These are phyloP conservation scores for Pistacia integerrima DNA, from an alignment of 345 rosid genomes.

Conservation along the genomic window DNA sequence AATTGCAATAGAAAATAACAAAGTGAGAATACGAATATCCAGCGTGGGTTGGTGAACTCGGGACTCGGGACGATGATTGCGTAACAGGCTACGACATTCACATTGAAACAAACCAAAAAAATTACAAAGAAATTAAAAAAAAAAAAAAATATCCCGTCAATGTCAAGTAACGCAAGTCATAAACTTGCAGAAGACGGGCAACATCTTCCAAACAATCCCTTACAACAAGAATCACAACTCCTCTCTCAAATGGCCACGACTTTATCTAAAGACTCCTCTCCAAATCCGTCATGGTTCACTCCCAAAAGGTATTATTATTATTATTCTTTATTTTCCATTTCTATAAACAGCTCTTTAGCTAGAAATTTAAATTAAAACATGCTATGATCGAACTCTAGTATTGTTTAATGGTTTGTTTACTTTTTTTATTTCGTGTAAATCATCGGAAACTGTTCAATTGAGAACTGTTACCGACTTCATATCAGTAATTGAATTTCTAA, in stretches of 20 bases:
- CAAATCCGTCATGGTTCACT: conserved; percentile 54
- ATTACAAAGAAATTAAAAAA: no score
- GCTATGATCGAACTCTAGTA: not conserved
- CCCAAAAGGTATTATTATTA: conserved; percentile 46
- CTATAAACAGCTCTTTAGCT: not conserved
- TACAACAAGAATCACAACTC: not conserved
- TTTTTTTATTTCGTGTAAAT: not conserved
- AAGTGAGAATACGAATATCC: no score
- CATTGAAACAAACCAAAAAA: no score
- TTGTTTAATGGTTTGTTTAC: not conserved
- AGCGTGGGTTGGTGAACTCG: no score
- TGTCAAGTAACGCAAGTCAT: not conserved
- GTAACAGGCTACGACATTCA: no score
- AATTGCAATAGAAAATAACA: no score
- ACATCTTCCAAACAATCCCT: not conserved
- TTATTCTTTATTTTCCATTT: no score
- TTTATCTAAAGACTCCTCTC: conserved; percentile 11
- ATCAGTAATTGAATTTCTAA: no score
- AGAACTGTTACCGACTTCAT: not conserved
- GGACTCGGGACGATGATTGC: no score
- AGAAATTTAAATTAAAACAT: not conserved
- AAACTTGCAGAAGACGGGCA: not conserved
- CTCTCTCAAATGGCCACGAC: conserved; percentile 27
- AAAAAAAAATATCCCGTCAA: not conserved
- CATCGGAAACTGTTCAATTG: not conserved